Evolutionary conservation across 2,329 filamentous ascomycete species (phyloP), one percentile per base, ranked within the genome.

Genomic region (Colletotrichum sp.): DNA sequence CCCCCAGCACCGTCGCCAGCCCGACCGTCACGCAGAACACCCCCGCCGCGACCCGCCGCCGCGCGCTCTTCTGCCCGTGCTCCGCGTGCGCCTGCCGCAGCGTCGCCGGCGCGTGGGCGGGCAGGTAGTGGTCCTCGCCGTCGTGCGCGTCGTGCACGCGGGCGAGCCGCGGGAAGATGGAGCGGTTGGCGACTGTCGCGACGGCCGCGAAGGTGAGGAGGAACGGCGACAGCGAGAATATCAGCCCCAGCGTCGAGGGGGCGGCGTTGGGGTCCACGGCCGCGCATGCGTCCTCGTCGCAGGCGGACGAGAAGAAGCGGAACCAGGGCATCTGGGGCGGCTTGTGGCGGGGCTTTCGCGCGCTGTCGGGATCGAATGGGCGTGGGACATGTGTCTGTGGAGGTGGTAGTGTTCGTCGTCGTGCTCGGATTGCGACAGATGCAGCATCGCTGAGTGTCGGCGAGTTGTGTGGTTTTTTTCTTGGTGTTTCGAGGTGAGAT

Each of bases 1-100:
- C 93, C 4, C 93, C 95, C 62, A 98, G 88, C 2, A 96, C 94
- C 49, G 94, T 90, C 8, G 95, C 94, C 10, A 98, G 89, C 2
- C 92, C 95, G 44, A 97, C 91, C 12, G 95, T 98, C 1, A 92
- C 90, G 8, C 94, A 93, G 83, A 98, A 98, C 2, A 94, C 92
- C 73, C 90, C 85, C 16, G 92, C 93, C 3, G 92, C 90, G 15
- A 90, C 82, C 28, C 88, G 86, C 55, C 90, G 85, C 65, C 88
- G 85, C 76, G 87, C 81, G 55, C 87, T 90, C 81, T 90, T 90
- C 32, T 86, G 82, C 49, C 88, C 89, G 80, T 92, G 90, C 80
- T 91, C 90, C 26, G 89, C 90, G 81, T 93, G 91, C 5, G 87
- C 90, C 78, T 91, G 89, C 44, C 89, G 89, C 78, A 93, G 88